phyloP scores from a whole-genome alignment of 129 eudicot species.

The Chrysanthemum makinoi region DNA sequence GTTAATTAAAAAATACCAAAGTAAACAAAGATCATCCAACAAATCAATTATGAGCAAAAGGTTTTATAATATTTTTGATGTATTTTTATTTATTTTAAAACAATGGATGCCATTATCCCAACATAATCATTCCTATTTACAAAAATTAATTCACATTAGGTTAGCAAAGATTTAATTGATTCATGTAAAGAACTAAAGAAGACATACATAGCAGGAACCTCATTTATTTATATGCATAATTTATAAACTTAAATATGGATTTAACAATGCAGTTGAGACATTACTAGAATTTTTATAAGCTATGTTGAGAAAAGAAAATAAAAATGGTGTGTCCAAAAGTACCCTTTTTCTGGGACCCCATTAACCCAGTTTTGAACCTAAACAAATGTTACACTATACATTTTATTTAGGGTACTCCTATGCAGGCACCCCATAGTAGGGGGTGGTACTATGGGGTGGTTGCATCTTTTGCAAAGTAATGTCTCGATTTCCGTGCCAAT shows the following conservation, averaged over 20 bases:
- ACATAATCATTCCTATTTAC: background rate
- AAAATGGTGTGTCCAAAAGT: background rate
- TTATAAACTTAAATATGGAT: no score
- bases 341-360: background rate
- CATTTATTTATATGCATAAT: no score
- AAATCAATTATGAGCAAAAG: conserved; percentile 12
- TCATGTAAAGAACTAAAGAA: no score
- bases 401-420: no score
- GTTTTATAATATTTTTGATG: background rate
- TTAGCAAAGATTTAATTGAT: no score
- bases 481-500: no score
- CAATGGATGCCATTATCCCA: background rate
- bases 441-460: no score
- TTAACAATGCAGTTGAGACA: no score
- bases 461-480: no score
- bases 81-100: background rate
- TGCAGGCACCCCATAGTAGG: no score
- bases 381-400: background rate
- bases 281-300: background rate
- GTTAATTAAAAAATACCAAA: background rate
- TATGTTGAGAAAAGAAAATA: background rate
- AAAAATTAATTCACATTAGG: no score
- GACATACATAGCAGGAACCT: no score
- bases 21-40: conserved; percentile 2
- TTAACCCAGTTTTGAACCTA: background rate